Conservation (phyloP, 2,329 filamentous ascomycete genomes). For the Botrytis paeoniae region DNA sequence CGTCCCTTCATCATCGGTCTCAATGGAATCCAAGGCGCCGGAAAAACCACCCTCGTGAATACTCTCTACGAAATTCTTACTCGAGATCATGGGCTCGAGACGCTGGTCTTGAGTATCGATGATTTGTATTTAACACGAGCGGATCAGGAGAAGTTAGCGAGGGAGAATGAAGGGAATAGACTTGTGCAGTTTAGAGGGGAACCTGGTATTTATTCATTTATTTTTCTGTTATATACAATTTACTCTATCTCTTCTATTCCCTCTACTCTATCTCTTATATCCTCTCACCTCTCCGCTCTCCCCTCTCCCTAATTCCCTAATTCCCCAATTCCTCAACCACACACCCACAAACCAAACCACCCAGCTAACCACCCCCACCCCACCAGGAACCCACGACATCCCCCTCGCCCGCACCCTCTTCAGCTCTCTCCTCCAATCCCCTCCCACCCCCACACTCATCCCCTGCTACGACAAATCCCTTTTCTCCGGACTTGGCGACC, state of each 20-base stretch:
- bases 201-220: slow-evolving; percentile 44
- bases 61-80: slow-evolving; percentile 57
- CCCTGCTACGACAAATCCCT: slow-evolving; percentile 66
- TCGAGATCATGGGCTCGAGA: slow-evolving; percentile 50
- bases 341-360: neutral
- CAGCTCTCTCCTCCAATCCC: slow-evolving; percentile 46
- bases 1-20: slow-evolving; percentile 80
- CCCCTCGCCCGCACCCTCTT: slow-evolving; percentile 54
- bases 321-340: no score
- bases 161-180: slow-evolving; percentile 53
- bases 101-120: slow-evolving; percentile 62
- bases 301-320: no score
- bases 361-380: slow-evolving; percentile 48
- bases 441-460: slow-evolving; percentile 45
- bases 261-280: neutral
- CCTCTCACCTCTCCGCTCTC: neutral
- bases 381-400: slow-evolving; percentile 58
- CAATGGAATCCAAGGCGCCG: slow-evolving; percentile 87
- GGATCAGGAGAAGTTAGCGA: slow-evolving; percentile 52
- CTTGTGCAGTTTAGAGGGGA: slow-evolving; percentile 65
- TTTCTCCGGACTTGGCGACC: slow-evolving; percentile 62
- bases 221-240: no score
- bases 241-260: no score
- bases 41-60: slow-evolving; percentile 83
- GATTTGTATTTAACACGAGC: slow-evolving; percentile 66